Evolutionary conservation across 345 rosid species (phyloP).

Genomic region (Euphorbia lathyris): DNA sequence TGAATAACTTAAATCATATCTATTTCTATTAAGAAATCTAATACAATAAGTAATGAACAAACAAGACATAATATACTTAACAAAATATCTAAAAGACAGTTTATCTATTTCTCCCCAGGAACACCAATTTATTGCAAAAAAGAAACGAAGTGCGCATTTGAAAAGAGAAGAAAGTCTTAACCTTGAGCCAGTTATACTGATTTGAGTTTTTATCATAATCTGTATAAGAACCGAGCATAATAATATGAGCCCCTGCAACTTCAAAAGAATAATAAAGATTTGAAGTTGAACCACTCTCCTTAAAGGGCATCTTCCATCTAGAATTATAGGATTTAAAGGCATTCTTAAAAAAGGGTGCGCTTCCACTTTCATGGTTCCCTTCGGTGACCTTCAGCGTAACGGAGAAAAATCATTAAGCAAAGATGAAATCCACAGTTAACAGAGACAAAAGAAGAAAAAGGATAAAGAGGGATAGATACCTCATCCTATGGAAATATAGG

Average conservation of each 20-base stretch:
- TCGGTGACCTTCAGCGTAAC: slow-evolving; percentile 99
- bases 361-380: slow-evolving; percentile 90
- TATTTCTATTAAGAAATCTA: not conserved
- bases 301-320: slow-evolving; percentile 93
- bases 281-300: slow-evolving; percentile 84
- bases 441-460: too few relatives aligned
- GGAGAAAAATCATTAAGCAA: too few relatives aligned
- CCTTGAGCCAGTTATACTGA: slow-evolving; percentile 87
- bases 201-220: slow-evolving; percentile 64
- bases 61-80: not conserved
- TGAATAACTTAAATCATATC: not conserved
- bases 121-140: not conserved
- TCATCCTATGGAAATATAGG: too few relatives aligned
- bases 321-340: slow-evolving; percentile 73
- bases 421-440: too few relatives aligned
- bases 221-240: slow-evolving; percentile 87
- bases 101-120: too few relatives aligned
- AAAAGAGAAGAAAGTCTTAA: slow-evolving; percentile 14
- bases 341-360: slow-evolving; percentile 57
- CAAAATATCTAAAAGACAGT: too few relatives aligned
- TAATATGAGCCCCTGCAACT: slow-evolving; percentile 73
- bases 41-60: not conserved
- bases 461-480: too few relatives aligned
- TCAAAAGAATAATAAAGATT: slow-evolving; percentile 95
- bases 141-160: not conserved